phyloP scores from a whole-genome alignment of 169 alveolate species.

The Plasmodium gonderi region DNA sequence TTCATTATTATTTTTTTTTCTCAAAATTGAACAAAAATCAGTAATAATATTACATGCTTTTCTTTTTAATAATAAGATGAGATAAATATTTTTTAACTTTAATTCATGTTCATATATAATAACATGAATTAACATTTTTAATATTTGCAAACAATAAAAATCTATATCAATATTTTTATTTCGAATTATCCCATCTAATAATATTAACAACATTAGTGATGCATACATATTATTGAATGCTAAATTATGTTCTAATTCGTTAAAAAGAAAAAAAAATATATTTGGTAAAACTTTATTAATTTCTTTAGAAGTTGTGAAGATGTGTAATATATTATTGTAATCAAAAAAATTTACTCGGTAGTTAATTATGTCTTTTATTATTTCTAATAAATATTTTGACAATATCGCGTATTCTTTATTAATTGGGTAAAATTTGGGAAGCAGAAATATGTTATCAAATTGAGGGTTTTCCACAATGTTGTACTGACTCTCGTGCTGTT shows the following conservation, averaged over 20 bases:
- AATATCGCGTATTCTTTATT: conserved; percentile 63
- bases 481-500: neutral
- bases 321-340: conserved; percentile 61
- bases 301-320: conserved; percentile 57
- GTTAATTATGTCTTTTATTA: conserved; percentile 66
- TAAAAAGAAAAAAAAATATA: conserved; percentile 61
- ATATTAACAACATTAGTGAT: conserved; percentile 54
- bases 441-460: conserved; percentile 25
- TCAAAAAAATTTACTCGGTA: conserved; percentile 59
- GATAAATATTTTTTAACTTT: conserved; percentile 59
- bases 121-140: conserved; percentile 66
- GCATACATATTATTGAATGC: conserved; percentile 52
- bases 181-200: conserved; percentile 41
- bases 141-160: conserved; percentile 65
- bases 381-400: conserved; percentile 49
- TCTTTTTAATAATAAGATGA: conserved; percentile 63
- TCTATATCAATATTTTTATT: conserved; percentile 51
- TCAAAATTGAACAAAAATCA: conserved; percentile 31
- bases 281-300: conserved; percentile 40
- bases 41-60: conserved; percentile 66
- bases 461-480: neutral
- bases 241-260: conserved; percentile 69
- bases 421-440: conserved; percentile 50
- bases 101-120: conserved; percentile 70
- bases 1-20: conserved; percentile 59